Base-by-base conservation (phyloP, 2,329 filamentous ascomycete genomes). In the Cyclaneusma minus region DNA sequence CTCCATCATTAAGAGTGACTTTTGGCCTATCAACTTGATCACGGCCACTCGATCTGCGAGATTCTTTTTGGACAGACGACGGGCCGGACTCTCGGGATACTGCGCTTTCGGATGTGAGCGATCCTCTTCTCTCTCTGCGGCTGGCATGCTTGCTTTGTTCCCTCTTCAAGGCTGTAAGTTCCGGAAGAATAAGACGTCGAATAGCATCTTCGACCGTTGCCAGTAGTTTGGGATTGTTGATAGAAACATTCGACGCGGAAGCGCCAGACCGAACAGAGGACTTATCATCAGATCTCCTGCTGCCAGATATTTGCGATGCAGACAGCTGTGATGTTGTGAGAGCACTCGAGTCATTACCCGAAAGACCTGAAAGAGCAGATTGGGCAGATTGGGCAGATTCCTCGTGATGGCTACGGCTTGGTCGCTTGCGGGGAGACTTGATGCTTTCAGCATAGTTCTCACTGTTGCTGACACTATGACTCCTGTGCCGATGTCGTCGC, bases 131-230 rank as follows among this genome's bases (percentile, higher is more conserved):
- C 33, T 72, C 67, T 29, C 60, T 61, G 16, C 68, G 69, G 40
- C 71, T 76, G 36, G 77, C 66, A 35, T 76, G 71, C 36, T 77
- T 76, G 49, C 81, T 85, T 48, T 87, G 80, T 44, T 93, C 84
- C 41, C 85, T 73, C 50, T 93, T 94, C 29, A 98, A 60, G 7
- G 84, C 82, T 40, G 83, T 87, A 22, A 98, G 62, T 50, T 98
- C 87, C 0, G 89, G 89, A 3, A 98, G 51, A 28, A 81, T 80
- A 32, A 81, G 54, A 29, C 74, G 62, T 40, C 73, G 69, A 43
- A 82, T 81, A 11, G 74, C 75, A 53, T 81, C 75, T 49, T 81
- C 76, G 1, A 82, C 76, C 2, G 75, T 76, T 35, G 76, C 70
- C 7, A 81, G 58, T 4, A 81, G 51, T 40, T 71, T 77, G 0